phyloP scores from a whole-genome alignment of 495 filamentous ascomycete species.

The Xylaria scruposa region DNA sequence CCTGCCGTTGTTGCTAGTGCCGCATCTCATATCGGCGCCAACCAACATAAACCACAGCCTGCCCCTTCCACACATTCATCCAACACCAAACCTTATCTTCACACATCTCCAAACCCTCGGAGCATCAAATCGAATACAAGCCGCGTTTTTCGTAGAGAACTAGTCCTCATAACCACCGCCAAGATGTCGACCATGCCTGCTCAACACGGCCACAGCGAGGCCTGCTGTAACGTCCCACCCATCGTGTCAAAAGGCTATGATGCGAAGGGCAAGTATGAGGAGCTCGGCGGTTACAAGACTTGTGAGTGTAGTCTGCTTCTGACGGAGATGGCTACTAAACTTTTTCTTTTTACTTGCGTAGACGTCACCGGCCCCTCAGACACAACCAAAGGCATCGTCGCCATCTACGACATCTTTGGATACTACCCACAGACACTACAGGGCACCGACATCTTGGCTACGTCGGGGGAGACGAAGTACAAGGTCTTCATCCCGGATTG shows the following conservation, averaged over 20 bases:
- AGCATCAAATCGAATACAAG: conserved; percentile 14
- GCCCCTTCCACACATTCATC: neutral
- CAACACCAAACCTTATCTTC: neutral
- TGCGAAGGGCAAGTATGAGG: conserved; percentile 69
- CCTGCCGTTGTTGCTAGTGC: conserved; percentile 30
- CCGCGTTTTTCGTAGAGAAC: neutral
- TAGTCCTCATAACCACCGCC: conserved; percentile 33
- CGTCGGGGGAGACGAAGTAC: conserved; percentile 57
- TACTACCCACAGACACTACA: conserved; percentile 72
- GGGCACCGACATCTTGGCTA: conserved; percentile 73
- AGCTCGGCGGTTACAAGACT: conserved; percentile 69
- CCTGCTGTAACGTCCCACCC: conserved; percentile 77
- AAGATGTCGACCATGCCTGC: conserved; percentile 60
- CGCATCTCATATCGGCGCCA: conserved; percentile 20
- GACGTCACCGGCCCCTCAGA: conserved; percentile 66
- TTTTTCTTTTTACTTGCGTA: conserved; percentile 30
- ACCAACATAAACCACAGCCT: neutral
- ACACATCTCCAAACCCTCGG: neutral
- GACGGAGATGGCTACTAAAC: neutral
- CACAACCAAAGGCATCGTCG: conserved; percentile 65
- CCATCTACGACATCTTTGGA: conserved; percentile 77
- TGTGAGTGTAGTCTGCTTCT: conserved; percentile 52
- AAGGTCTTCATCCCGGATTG: conserved; percentile 72
- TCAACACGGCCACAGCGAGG: conserved; percentile 62
- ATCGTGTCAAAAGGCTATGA: conserved; percentile 66